Evolutionary conservation across 192 early-diverging fungal species (phyloP), one percentile per base, ranked within the genome.

Genomic region (Coemansia biformis): DNA sequence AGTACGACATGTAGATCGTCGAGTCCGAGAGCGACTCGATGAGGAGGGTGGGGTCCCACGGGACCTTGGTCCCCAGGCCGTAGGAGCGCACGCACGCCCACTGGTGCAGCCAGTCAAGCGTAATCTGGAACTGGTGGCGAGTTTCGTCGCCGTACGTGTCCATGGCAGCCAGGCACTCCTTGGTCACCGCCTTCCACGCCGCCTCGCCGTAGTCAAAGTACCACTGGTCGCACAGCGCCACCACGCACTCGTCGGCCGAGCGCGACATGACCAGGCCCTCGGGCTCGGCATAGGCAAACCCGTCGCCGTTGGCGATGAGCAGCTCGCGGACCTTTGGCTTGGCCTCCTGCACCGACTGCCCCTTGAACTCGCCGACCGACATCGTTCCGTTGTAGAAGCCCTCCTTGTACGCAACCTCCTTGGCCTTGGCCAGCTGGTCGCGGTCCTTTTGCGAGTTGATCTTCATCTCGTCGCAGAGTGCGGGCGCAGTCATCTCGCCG

Each of bases 1-100:
- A 99, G 81, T 98, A 99, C 24, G 96, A 90, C 96, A 99, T 99
- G 76, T 99, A 99, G 51, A 99, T 96, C 18, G 96, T 99, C 15
- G 96, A 99, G 63, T 99, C 96, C 14, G 85, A 88, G 17, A 99
- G 78, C 30, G 89, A 91, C 78, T 99, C 96, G 51, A 99, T 91
- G 61, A 99, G 72, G 72, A 81, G 91, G 54, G 85, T 76, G 26
- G 77, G 75, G 59, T 99, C 94, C 93, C 94, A 98, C 11, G 96
- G 96, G 42, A 99, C 68, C 45, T 79, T 85, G 51, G 80, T 83
- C 42, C 96, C 96, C 43, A 99, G 81, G 31, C 96, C 96, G 50
- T 89, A 96, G 43, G 83, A 83, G 44, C 94, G 77, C 32, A 89
- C 91, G 62, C 96, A 99, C 2, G 96, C 96, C 93, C 96, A 96